Base-by-base conservation (phyloP, 169 alveolate species). In the Toxoplasma gondii region DNA sequence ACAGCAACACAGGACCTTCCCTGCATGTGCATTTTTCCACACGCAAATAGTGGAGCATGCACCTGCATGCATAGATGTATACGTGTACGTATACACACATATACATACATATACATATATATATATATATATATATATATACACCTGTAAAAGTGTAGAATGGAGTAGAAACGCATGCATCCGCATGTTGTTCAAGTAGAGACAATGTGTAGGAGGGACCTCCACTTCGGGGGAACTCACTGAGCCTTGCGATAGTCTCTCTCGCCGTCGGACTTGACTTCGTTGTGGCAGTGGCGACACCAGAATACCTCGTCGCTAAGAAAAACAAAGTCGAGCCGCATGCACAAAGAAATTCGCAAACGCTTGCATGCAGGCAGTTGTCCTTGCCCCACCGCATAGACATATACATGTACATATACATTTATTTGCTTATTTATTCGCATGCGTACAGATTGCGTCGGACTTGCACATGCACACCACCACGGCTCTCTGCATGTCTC, bases 241-340 rank as follows among this genome's bases (percentile, higher is more conserved):
- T 93, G 95, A 10, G 93, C 93, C 74, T 93, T 86, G 31, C 31
- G 16, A 31, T 36, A 64, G 36, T 86, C 91, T 74, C 17, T 24
- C 36, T 96, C 96, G 41, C 54, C 64, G 12, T 54, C 92, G 54
- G 41, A 5, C n/a, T 88, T 93, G 41, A 88, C 94, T 58, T 94
- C 97, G 93, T 96, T 96, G 91, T 96, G 97, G 67, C 97, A 96
- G 93, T 96, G 97, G n/a, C 97, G 93, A 74, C 97, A 96, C 96
- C 96, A 96, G 92, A 70, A 96, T 5, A 91, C 94, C n/a, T 82
- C 88, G 36, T 88, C 91, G 93, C 97, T 92, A 92, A 41, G 9
- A 12, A 39, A 41, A 43, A 69, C 58, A 49, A 49, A 4, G 88
- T 34, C 44, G 44, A 41, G 58, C 53, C 31, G 12, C 44, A 2